Conservation (phyloP, 768 basidiomycete genomes). For the Phaeotremella skinneri region DNA sequence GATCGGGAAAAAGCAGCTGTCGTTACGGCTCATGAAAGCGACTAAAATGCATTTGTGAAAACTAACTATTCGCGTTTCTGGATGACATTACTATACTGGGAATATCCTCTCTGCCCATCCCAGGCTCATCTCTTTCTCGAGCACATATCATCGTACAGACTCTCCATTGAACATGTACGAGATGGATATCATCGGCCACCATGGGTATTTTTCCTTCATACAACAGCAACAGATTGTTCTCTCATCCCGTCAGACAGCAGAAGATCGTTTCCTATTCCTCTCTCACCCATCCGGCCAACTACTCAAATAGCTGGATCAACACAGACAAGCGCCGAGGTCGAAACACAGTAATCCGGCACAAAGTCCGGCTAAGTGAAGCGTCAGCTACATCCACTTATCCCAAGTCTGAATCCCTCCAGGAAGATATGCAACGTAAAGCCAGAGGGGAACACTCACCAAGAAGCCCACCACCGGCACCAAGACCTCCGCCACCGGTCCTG, state of each 20-base stretch:
- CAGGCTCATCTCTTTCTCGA: too few relatives aligned
- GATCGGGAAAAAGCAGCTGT: slow-evolving; percentile 2
- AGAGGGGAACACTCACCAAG: slow-evolving; percentile 13
- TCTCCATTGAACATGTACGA: too few relatives aligned
- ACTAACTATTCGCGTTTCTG: too few relatives aligned
- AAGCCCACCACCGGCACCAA: slow-evolving; percentile 14
- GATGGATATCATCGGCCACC: too few relatives aligned
- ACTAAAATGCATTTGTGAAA: too few relatives aligned
- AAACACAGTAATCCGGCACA: slow-evolving; percentile 28
- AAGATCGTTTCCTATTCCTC: too few relatives aligned
- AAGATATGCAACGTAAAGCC: neutral
- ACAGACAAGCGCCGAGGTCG: slow-evolving; percentile 23
- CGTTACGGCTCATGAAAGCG: neutral
- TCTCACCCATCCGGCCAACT: neutral
- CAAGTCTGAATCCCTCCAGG: neutral
- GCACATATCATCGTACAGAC: too few relatives aligned
- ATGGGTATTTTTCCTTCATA: too few relatives aligned
- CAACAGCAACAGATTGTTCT: too few relatives aligned
- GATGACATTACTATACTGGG: too few relatives aligned
- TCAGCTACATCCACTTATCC: neutral
- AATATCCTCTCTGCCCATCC: too few relatives aligned
- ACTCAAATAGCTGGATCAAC: slow-evolving; percentile 11
- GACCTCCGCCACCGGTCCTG: slow-evolving; percentile 10
- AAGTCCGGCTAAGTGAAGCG: slow-evolving; percentile 8
- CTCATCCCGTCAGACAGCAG: too few relatives aligned